Evolutionary conservation across 345 rosid genomes (phyloP).

Genomic region (Excoecaria agallocha): DNA sequence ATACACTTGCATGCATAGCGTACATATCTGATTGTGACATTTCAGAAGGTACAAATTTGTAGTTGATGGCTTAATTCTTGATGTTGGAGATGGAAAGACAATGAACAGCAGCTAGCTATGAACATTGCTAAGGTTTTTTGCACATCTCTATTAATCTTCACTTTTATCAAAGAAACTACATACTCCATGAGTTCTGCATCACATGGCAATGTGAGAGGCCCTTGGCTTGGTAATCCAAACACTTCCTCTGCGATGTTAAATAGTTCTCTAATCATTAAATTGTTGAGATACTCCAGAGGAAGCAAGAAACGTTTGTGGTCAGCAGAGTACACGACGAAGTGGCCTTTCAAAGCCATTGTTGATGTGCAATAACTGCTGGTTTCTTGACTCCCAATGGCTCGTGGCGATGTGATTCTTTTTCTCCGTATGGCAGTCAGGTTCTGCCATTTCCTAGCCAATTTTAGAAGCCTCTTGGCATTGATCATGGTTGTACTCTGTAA

Average conservation of each 20-base stretch:
- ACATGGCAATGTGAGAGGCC: constrained; percentile 7
- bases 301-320: constrained; percentile 3
- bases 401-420: background rate
- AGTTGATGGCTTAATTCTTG: background rate
- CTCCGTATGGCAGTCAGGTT: background rate
- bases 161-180: constrained; percentile 1
- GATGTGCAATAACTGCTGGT: background rate
- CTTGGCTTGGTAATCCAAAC: constrained; percentile 8
- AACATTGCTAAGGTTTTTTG: background rate
- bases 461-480: constrained; percentile 4
- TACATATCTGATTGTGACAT: background rate
- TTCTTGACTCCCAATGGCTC: background rate
- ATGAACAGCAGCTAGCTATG: background rate
- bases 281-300: constrained; percentile 8
- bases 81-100: background rate
- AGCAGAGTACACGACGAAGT: constrained; percentile 3
- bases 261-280: background rate
- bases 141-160: background rate
- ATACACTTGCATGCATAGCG: background rate
- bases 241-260: constrained; percentile 5
- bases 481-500: background rate
- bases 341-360: background rate
- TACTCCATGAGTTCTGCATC: constrained; percentile 2
- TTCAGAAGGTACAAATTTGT: constrained; percentile 9
- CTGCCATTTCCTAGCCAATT: constrained; percentile 15